A percentile compares a stretch with the other conserved stretches of the same genome.
These are phyloP conservation scores for Aspergillus conjunctus DNA, from an alignment of 495 filamentous ascomycete genomes.

Conservation along the genomic window DNA sequence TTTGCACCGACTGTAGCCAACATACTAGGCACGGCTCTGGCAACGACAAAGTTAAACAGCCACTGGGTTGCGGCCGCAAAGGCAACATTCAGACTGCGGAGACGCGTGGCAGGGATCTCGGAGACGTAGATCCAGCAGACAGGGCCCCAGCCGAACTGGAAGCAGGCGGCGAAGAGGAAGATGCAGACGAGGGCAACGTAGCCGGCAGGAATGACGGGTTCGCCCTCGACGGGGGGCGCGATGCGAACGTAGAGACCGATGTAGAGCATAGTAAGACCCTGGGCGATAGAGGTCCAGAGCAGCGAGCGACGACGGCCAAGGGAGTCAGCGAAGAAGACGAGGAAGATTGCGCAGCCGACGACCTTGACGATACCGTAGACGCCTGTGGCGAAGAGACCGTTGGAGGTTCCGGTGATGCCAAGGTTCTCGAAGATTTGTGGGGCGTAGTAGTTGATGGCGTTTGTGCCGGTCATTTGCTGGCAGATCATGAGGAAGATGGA, in stretches of 20 bases:
- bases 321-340: slow-evolving; percentile 71
- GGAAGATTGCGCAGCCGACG: slow-evolving; percentile 60
- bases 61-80: slow-evolving; percentile 60
- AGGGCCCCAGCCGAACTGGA: slow-evolving; percentile 46
- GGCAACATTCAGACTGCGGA: slow-evolving; percentile 71
- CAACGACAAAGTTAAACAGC: slow-evolving; percentile 50
- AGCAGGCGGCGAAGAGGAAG: slow-evolving; percentile 55
- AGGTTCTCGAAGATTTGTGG: slow-evolving; percentile 64
- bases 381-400: slow-evolving; percentile 55
- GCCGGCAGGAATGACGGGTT: slow-evolving; percentile 48
- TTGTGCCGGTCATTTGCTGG: slow-evolving; percentile 57
- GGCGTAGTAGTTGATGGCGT: slow-evolving; percentile 54
- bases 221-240: slow-evolving; percentile 58
- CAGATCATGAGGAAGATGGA: slow-evolving; percentile 53
- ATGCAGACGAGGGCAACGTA: slow-evolving; percentile 57
- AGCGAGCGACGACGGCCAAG: slow-evolving; percentile 71
- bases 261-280: slow-evolving; percentile 74
- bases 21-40: slow-evolving; percentile 45
- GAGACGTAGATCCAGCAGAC: slow-evolving; percentile 57
- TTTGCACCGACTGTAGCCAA: slow-evolving; percentile 57
- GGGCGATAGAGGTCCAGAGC: slow-evolving; percentile 72
- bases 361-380: slow-evolving; percentile 59
- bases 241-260: slow-evolving; percentile 79
- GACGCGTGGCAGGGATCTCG: slow-evolving; percentile 70
- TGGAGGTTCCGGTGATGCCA: slow-evolving; percentile 48